Conservation (phyloP, 1,284 basidiomycete genomes). For the Ustilago bromivora region DNA sequence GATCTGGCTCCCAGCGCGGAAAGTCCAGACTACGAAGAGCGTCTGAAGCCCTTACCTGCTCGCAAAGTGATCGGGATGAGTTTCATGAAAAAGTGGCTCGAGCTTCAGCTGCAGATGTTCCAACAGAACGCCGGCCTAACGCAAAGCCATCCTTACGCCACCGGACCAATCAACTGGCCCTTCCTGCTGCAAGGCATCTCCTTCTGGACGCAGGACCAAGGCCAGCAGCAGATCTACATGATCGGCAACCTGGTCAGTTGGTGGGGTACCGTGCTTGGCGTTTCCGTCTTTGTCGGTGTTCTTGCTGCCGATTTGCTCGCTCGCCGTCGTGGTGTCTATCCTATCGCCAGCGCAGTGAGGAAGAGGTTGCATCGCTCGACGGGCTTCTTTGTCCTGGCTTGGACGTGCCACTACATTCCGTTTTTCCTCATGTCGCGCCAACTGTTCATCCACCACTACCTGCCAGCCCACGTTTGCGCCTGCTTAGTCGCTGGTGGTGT, state of each 20-base stretch:
- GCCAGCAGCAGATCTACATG: slow-evolving; percentile 92
- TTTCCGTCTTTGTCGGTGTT: slow-evolving; percentile 90
- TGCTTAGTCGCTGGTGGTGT: slow-evolving; percentile 90
- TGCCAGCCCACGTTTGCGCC: slow-evolving; percentile 84
- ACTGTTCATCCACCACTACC: slow-evolving; percentile 91
- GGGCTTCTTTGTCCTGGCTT: slow-evolving; percentile 93
- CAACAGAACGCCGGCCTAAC: slow-evolving; percentile 97
- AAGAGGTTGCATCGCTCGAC: slow-evolving; percentile 91
- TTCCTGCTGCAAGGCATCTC: slow-evolving; percentile 94
- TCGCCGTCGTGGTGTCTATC: slow-evolving; percentile 83
- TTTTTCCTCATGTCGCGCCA: slow-evolving; percentile 99
- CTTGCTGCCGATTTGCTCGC: slow-evolving; percentile 89
- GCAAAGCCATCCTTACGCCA: slow-evolving; percentile 94
- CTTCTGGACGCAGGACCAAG: slow-evolving; percentile 89
- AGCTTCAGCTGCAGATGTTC: slow-evolving; percentile 94
- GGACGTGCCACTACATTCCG: slow-evolving; percentile 95
- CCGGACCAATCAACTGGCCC: slow-evolving; percentile 95
- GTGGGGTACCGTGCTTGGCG: slow-evolving; percentile 89
- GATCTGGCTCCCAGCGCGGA: slow-evolving; percentile 77
- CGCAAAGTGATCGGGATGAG: slow-evolving; percentile 83
- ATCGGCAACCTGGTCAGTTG: slow-evolving; percentile 94
- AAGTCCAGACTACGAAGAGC: slow-evolving; percentile 56
- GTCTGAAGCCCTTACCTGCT: slow-evolving; percentile 67
- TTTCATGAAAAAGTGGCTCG: slow-evolving; percentile 94
- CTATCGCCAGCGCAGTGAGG: slow-evolving; percentile 82